Evolutionary conservation across 2,329 filamentous ascomycete species (phyloP).

Genomic region (Talaromyces sp.): DNA sequence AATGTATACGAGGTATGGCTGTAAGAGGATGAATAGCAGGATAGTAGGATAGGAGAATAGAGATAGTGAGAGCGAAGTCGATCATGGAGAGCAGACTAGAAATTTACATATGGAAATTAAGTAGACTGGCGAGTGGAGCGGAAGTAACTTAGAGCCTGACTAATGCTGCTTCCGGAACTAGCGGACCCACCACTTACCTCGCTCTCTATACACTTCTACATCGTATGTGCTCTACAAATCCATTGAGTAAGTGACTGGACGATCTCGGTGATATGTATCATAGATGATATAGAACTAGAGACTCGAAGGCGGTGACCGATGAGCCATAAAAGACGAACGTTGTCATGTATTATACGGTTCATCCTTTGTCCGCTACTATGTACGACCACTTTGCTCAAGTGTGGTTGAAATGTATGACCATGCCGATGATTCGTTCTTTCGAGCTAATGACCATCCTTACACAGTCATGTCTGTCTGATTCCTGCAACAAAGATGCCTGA

Average conservation of each 20-base stretch:
- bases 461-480: not conserved
- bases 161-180: constrained; percentile 6
- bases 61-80: not conserved
- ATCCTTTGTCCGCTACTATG: not conserved
- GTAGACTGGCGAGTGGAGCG: constrained; percentile 7
- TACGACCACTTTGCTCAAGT: not conserved
- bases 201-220: not conserved
- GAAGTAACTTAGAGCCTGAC: constrained; percentile 3
- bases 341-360: not conserved
- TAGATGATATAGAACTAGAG: too few relatives aligned
- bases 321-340: too few relatives aligned
- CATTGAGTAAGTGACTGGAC: too few relatives aligned
- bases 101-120: constrained; percentile 9
- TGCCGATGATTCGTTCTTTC: not conserved
- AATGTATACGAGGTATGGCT: not conserved
- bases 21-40: not conserved
- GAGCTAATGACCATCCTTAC: not conserved
- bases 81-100: not conserved
- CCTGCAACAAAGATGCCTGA: not conserved
- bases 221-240: too few relatives aligned
- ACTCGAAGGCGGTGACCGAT: too few relatives aligned
- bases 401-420: not conserved
- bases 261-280: too few relatives aligned
- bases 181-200: not conserved
- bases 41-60: not conserved